phyloP scores from a whole-genome alignment of 169 alveolate species.

The Plasmodium chabaudi region DNA sequence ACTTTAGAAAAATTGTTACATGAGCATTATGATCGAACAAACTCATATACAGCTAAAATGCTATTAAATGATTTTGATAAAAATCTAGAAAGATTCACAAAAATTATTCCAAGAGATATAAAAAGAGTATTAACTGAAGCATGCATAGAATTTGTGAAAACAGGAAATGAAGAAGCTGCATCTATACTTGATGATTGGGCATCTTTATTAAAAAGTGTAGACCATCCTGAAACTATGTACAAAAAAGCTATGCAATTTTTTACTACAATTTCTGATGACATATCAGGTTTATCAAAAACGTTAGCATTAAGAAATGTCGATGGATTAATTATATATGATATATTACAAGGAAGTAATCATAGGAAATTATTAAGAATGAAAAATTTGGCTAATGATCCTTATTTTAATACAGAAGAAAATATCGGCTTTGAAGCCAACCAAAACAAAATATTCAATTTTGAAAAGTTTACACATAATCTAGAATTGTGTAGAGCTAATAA shows the following conservation, averaged over 20 bases:
- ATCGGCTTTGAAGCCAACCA: background rate
- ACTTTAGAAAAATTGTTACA: constrained; percentile 75
- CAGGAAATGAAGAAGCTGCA: constrained; percentile 80
- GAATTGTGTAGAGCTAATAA: constrained; percentile 67
- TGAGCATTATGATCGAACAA: constrained; percentile 78
- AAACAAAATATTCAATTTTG: constrained; percentile 41
- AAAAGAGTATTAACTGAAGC: constrained; percentile 80
- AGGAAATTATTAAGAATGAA: constrained; percentile 29
- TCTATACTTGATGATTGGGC: constrained; percentile 80
- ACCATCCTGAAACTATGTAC: constrained; percentile 76
- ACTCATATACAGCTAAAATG: constrained; percentile 77
- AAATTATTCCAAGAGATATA: constrained; percentile 79
- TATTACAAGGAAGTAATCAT: constrained; percentile 31
- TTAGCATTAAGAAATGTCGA: constrained; percentile 69
- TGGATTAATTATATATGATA: constrained; percentile 65
- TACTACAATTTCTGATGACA: constrained; percentile 71
- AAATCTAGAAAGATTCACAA: constrained; percentile 62
- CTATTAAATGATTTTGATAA: constrained; percentile 61
- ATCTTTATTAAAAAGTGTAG: constrained; percentile 65
- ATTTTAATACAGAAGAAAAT: background rate
- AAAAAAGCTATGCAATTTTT: constrained; percentile 76
- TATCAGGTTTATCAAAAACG: constrained; percentile 53
- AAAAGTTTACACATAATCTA: constrained; percentile 49
- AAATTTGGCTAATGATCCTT: background rate
- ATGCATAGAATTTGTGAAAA: constrained; percentile 78